These are phyloP conservation scores for Borealophlyctis nickersoniae DNA, from an alignment of 192 early-diverging fungal species.

Conservation along the genomic window DNA sequence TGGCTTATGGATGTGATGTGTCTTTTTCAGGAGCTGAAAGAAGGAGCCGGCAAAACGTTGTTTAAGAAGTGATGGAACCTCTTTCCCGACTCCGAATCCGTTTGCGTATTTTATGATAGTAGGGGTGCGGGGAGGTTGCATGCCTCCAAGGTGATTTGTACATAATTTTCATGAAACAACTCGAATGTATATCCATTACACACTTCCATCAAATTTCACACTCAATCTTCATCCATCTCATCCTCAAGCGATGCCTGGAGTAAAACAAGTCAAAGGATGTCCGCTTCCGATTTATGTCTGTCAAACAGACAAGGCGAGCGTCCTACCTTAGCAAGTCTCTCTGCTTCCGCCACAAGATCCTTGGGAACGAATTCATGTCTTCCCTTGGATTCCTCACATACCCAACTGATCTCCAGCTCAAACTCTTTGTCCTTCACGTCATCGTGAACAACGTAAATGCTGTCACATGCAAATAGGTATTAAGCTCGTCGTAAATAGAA, in stretches of 20 bases:
- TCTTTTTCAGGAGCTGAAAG: background rate
- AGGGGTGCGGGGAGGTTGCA: no score
- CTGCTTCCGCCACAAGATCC: constrained; percentile 82
- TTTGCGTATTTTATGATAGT: no score
- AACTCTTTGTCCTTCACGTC: constrained; percentile 98
- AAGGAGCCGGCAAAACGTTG: background rate
- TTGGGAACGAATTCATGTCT: constrained; percentile 84
- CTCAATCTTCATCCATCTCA: constrained; percentile 54
- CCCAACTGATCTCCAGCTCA: constrained; percentile 97
- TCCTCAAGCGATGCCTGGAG: constrained; percentile 42
- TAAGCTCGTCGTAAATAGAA: background rate
- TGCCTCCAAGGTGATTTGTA: no score
- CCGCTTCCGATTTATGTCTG: no score
- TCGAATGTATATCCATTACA: no score
- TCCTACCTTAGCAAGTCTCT: constrained; percentile 65
- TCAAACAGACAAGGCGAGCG: background rate
- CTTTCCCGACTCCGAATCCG: no score
- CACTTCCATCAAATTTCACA: no score
- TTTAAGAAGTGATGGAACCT: background rate
- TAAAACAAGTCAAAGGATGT: no score
- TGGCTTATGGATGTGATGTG: no score
- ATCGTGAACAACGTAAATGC: constrained; percentile 92
- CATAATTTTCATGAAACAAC: no score
- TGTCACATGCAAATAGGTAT: constrained; percentile 23
- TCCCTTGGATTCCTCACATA: constrained; percentile 76